Percentiles rank a stretch among this genome's conserved stretches.
These are phyloP conservation scores for Rhodofomes roseus DNA, from an alignment of 1,284 basidiomycete species.

Conservation along the genomic window DNA sequence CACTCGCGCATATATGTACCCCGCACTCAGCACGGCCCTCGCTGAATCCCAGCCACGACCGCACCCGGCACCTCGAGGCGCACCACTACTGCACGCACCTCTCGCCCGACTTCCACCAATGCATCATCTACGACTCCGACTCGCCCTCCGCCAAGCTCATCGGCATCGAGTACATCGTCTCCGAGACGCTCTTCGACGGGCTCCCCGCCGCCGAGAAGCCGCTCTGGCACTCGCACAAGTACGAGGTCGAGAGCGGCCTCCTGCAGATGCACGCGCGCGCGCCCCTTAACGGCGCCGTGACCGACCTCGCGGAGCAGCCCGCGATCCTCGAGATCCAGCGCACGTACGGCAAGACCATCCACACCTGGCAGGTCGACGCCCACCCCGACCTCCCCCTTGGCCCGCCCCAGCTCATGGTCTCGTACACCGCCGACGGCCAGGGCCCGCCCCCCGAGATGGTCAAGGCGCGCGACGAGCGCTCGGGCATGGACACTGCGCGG, in stretches of 20 bases:
- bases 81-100: slow-evolving; percentile 42
- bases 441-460: slow-evolving; percentile 30
- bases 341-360: slow-evolving; percentile 51
- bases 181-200: slow-evolving; percentile 38
- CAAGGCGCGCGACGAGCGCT: slow-evolving; percentile 31
- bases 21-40: neutral
- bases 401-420: slow-evolving; percentile 45
- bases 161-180: slow-evolving; percentile 50
- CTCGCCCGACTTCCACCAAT: slow-evolving; percentile 28
- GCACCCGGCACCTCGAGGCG: slow-evolving; percentile 35
- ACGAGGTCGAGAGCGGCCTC: slow-evolving; percentile 44
- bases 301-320: slow-evolving; percentile 39
- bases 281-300: slow-evolving; percentile 29
- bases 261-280: slow-evolving; percentile 40
- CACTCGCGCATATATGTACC: neutral
- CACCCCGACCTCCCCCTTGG: slow-evolving; percentile 46
- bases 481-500: slow-evolving; percentile 32
- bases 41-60: slow-evolving; percentile 31
- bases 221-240: slow-evolving; percentile 46
- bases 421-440: slow-evolving; percentile 37
- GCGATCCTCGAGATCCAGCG: slow-evolving; percentile 46
- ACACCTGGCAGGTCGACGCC: slow-evolving; percentile 43
- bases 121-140: slow-evolving; percentile 44
- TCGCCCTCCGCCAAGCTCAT: slow-evolving; percentile 42
- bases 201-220: slow-evolving; percentile 44